Base-by-base conservation (phyloP, 768 basidiomycete genomes). In the Naganishia vaughanmartiniae region DNA sequence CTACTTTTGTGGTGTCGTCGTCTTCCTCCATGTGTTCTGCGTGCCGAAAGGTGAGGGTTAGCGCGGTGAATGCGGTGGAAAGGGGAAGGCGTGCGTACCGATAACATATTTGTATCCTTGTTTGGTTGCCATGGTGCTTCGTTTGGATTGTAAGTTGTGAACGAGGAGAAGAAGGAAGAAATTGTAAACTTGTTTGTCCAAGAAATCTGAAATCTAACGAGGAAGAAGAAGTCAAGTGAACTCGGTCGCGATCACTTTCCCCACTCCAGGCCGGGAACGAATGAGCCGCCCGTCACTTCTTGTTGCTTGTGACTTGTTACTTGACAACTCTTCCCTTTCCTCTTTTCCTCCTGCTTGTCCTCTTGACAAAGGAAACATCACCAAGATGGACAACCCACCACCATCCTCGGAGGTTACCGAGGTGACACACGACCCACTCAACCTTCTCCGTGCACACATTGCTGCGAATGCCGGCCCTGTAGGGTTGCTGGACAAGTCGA, bases 1-100 rank as follows among this genome's bases (percentile, higher is more conserved):
- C 76, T 3, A 89, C 84, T 74, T 85, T 87, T 0, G 87, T 84
- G 0, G 86, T 84, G 71, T 93, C 93, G 78, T 97, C 94, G 60
- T 93, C 92, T 79, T 97, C 94, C 90, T 97, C 79, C 78, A 81
- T 78, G 60, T 80, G 78, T 69, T 78, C 80, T 76, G 73, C 28
- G 39, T 14, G 15, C n/a, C n/a, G 26, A 24, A 30, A 19, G 4
- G 48, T 4, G 34, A 10, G 30, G 14, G 54, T 65, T 26, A 54
- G 53, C 58, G 9, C n/a, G 3, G 48, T 7, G 39, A 10, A 26
- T 6, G 42, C 1, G 24, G 45, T 26, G 24, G 10, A 21, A 11
- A 7, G 28, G 26, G 24, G 31, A 7, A 30, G 14, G 55, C 19
- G 39, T 45, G 75, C 81, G 63, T 57, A 87, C 87, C 88, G 60